phyloP scores from a whole-genome alignment of 257 asterid genomes.

The Haberlea rhodopensis region DNA sequence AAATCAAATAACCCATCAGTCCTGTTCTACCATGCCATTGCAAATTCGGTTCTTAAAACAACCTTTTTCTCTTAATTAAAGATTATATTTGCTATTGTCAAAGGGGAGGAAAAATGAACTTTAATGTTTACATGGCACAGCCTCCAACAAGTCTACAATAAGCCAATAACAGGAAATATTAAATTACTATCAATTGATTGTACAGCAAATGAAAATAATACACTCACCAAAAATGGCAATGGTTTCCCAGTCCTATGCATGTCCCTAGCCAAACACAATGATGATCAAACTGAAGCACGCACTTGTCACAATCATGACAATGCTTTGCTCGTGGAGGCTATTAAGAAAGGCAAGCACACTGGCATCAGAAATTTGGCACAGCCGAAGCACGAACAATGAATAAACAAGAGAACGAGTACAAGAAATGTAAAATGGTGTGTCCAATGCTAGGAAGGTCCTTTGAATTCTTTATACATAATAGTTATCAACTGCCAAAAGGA shows the following conservation, averaged over 20 bases:
- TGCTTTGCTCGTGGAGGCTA: constrained; percentile 99
- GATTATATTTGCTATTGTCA: constrained; percentile 4
- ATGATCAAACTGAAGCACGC: constrained; percentile 99
- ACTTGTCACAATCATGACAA: constrained; percentile 93
- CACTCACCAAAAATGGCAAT: constrained; percentile 84
- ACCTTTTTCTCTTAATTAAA: not conserved
- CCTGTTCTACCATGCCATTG: not conserved
- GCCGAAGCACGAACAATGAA: not conserved
- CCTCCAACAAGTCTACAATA: constrained; percentile 1
- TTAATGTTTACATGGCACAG: not conserved
- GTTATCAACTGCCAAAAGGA: too few relatives aligned
- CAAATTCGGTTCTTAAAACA: not conserved
- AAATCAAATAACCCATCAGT: constrained; percentile 6
- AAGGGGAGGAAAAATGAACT: not conserved
- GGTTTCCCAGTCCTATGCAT: constrained; percentile 91
- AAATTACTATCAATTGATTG: constrained; percentile 10
- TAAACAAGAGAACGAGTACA: constrained; percentile 4
- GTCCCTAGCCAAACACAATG: constrained; percentile 99
- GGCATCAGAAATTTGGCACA: constrained; percentile 21
- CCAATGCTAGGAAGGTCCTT: not conserved
- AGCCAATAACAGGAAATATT: constrained; percentile 15
- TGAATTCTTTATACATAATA: not conserved
- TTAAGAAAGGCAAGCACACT: constrained; percentile 29
- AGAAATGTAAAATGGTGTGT: constrained; percentile 4
- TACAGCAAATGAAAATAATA: constrained; percentile 14